Evolutionary conservation across 257 asterid genomes (phyloP).

Genomic region (Fraxinus quadrangulata): DNA sequence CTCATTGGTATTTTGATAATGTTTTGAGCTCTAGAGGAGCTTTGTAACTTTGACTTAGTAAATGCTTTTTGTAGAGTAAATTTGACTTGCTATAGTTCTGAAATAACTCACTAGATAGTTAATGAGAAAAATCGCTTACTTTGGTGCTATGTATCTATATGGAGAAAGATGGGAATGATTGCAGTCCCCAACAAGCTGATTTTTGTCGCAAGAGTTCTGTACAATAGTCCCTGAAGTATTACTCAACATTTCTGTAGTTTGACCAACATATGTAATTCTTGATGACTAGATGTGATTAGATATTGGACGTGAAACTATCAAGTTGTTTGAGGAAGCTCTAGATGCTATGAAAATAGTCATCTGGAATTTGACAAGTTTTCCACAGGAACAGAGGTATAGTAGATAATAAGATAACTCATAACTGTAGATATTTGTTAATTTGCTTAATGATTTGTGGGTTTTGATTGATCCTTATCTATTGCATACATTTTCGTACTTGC

Average conservation of each 20-base stretch:
- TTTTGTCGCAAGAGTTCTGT: background rate
- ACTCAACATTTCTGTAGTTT: slow-evolving; percentile 32
- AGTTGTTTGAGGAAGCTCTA: slow-evolving; percentile 59
- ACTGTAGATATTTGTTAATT: background rate
- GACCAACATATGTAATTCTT: slow-evolving; percentile 75
- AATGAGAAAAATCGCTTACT: slow-evolving; percentile 13
- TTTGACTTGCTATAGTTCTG: background rate
- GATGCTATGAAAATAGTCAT: slow-evolving; percentile 68
- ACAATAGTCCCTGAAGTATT: background rate
- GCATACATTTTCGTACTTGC: slow-evolving; percentile 75
- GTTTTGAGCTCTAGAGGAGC: background rate
- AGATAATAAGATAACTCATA: background rate
- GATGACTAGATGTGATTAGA: slow-evolving; percentile 93
- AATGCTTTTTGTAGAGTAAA: background rate
- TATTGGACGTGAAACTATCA: slow-evolving; percentile 77
- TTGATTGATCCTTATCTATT: slow-evolving; percentile 34
- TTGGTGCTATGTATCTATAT: background rate
- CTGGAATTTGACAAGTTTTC: slow-evolving; percentile 88
- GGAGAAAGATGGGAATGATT: background rate
- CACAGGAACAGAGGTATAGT: slow-evolving; percentile 72
- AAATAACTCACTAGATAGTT: background rate
- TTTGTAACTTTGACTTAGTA: background rate
- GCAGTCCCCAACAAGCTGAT: background rate
- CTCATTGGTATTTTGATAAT: background rate
- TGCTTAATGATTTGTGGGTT: slow-evolving; percentile 26